Conservation (phyloP, 139 green algal species). For the Tetratostichococcus sp. region DNA sequence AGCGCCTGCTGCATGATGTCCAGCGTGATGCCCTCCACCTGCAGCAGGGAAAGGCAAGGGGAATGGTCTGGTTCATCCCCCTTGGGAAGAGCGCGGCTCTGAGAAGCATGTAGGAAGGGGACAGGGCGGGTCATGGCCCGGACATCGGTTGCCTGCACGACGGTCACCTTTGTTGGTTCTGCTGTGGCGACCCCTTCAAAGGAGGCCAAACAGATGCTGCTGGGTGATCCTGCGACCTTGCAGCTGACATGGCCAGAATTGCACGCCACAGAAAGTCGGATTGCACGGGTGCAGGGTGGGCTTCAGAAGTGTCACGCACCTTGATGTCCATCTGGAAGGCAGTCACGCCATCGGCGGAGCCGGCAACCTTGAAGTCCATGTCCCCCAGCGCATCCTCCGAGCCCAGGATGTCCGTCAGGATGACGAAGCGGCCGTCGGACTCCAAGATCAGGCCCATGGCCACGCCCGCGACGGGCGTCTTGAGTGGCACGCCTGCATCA, state of each 20-base stretch:
- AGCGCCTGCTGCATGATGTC: constrained; percentile 87
- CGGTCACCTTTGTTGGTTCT: no score
- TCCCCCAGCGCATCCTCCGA: constrained; percentile 93
- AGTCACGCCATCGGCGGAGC: constrained; percentile 64
- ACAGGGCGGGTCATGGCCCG: no score
- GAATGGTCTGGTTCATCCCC: neutral
- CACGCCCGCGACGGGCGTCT: constrained; percentile 81
- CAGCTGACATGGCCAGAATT: no score
- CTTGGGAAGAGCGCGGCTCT: neutral
- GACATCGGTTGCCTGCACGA: no score
- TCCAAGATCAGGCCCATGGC: constrained; percentile 98
- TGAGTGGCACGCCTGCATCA: constrained; percentile 83
- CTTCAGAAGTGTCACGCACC: no score
- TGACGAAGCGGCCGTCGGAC: constrained; percentile 38
- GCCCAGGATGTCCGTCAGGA: constrained; percentile 92
- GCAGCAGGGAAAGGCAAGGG: neutral
- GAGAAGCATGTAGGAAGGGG: no score
- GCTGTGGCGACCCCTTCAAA: no score
- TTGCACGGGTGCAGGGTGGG: no score
- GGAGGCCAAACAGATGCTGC: no score
- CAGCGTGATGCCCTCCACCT: constrained; percentile 89
- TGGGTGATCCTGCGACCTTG: no score
- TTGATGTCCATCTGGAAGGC: constrained; percentile 99
- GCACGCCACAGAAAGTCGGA: no score
- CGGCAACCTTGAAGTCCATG: constrained; percentile 99